A percentile compares a stretch with the other conserved stretches of the same genome.
These are phyloP conservation scores for Erysiphe pulchra DNA, from an alignment of 2,329 filamentous ascomycete species.

Conservation along the genomic window DNA sequence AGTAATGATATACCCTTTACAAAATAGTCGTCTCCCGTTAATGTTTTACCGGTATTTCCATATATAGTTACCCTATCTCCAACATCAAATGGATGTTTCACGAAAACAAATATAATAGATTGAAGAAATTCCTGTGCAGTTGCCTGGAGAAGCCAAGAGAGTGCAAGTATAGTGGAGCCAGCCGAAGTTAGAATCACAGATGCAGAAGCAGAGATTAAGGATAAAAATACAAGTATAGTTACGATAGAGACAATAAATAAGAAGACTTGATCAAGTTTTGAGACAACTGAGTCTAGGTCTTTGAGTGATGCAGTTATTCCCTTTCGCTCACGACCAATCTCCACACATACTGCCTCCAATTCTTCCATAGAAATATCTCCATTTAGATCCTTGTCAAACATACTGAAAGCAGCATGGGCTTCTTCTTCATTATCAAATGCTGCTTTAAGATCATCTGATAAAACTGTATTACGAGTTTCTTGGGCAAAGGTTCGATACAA, in stretches of 20 bases:
- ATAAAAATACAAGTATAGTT: conserved; percentile 63
- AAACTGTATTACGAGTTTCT: conserved; percentile 51
- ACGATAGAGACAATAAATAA: conserved; percentile 66
- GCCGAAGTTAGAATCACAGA: conserved; percentile 74
- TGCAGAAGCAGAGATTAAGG: conserved; percentile 73
- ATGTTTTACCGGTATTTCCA: conserved; percentile 56
- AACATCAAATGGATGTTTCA: conserved; percentile 94
- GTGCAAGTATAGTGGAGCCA: conserved; percentile 62
- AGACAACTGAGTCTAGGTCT: conserved; percentile 79
- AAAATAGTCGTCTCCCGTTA: conserved; percentile 79
- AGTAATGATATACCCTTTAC: conserved; percentile 82
- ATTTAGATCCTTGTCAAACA: conserved; percentile 93
- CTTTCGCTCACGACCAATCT: conserved; percentile 84
- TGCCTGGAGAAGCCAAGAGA: conserved; percentile 79
- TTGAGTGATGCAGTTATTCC: conserved; percentile 86
- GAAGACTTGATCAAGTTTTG: conserved; percentile 72
- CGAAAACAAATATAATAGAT: conserved; percentile 82
- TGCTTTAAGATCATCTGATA: conserved; percentile 48
- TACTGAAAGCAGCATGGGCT: conserved; percentile 63
- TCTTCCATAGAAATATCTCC: conserved; percentile 93
- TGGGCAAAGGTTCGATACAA: conserved; percentile 66
- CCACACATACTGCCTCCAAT: conserved; percentile 74
- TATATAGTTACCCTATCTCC: conserved; percentile 83
- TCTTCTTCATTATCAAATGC: conserved; percentile 69
- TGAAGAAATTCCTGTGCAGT: conserved; percentile 89